Conservation (phyloP, 139 green algal species). For the Picochlorum sp. region DNA sequence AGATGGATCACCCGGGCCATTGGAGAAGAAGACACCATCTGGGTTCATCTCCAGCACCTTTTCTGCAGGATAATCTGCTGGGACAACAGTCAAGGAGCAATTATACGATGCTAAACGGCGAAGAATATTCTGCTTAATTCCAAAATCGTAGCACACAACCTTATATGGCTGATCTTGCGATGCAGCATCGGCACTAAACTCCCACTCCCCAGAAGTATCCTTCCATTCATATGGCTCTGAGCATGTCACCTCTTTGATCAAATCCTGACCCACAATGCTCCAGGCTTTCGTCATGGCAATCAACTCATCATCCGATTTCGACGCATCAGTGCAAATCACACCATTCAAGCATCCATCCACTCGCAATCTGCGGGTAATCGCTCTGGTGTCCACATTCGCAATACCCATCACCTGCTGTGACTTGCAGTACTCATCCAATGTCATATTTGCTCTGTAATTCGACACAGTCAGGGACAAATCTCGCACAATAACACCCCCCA, state of each 20-base stretch:
- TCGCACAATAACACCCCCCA: slow-evolving; percentile 80
- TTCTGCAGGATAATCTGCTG: slow-evolving; percentile 73
- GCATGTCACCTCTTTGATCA: slow-evolving; percentile 67
- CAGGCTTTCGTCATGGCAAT: slow-evolving; percentile 72
- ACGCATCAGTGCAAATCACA: slow-evolving; percentile 64
- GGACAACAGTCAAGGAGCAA: slow-evolving; percentile 94
- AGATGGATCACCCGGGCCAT: slow-evolving; percentile 90
- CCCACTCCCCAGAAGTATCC: slow-evolving; percentile 88
- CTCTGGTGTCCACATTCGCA: slow-evolving; percentile 87
- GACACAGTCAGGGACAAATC: slow-evolving; percentile 76
- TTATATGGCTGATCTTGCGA: slow-evolving; percentile 30
- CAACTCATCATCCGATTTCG: slow-evolving; percentile 73
- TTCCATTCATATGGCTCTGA: slow-evolving; percentile 89
- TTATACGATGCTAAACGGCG: slow-evolving; percentile 82
- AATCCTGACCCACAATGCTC: slow-evolving; percentile 88
- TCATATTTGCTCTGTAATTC: slow-evolving; percentile 90
- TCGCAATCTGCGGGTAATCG: slow-evolving; percentile 79
- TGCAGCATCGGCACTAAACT: slow-evolving; percentile 55
- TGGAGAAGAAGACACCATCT: slow-evolving; percentile 97
- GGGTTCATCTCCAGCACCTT: slow-evolving; percentile 94
- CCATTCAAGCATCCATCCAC: slow-evolving; percentile 84
- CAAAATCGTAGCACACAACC: slow-evolving; percentile 94
- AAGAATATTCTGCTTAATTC: slow-evolving; percentile 99
- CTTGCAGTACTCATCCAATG: slow-evolving; percentile 76
- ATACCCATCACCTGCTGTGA: slow-evolving; percentile 68